Base-by-base conservation (phyloP, 257 asterid species). In the Capsicum chinense region DNA sequence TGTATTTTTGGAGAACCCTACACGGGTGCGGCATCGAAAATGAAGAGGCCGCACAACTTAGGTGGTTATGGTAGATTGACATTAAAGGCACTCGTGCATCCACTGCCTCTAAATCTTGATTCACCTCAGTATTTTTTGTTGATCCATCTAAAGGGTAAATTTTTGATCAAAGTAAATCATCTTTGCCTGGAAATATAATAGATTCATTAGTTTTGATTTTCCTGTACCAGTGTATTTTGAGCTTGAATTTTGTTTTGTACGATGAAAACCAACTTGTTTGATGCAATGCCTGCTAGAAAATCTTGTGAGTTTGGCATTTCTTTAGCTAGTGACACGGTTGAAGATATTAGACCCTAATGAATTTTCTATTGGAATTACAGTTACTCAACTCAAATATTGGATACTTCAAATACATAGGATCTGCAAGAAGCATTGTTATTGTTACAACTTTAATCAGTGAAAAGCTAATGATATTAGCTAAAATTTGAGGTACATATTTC, bases 191-290 rank as follows among this genome's bases (percentile, higher is more conserved):
- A 54, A 52, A 52, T 52, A 52, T 52, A 4, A 52, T 9, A 76
- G 54, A 76, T 0, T 26, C 4, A 0, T 13, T 13, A 7, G 48
- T 76, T 76, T 76, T 0, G 63, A 14, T 76, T 7, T 76, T 76
- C 63, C 21, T 76, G 26, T 52, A 52, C 15, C 63, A 50, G 2
- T 56, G 48, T 26, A 76, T 76, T 50, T 26, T 52, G 44, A 7
- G 48, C 26, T 76, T 14, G 11, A 26, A 7, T 76, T 50, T 13
- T 1, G 1, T 76, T 13, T 76, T 26, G 15, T 26, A 26, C 5
- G 26, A 21, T 83, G 83, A 26, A 85, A 85, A 50, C 44, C 84
- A 64, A 88, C 52, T 79, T 89, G 91, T 85, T 90, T 86, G 94
- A 90, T 83, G 87, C 86, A 89, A 89, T 59, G 89, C 74, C 90